These are phyloP conservation scores for Taiwanofungus camphoratus DNA, from an alignment of 1,284 basidiomycete species.

Conservation along the genomic window DNA sequence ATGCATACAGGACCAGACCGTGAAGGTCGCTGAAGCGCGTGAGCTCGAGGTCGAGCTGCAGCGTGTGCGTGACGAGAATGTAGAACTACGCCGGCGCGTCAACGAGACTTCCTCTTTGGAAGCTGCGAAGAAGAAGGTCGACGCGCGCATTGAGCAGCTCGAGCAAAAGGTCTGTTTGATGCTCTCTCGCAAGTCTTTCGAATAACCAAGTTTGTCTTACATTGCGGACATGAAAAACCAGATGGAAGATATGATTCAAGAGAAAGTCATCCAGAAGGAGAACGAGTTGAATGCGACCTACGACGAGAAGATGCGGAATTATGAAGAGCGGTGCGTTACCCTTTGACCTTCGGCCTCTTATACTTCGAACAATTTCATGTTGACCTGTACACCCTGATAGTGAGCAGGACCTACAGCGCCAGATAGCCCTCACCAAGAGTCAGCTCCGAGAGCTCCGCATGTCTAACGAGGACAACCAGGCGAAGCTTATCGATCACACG, in stretches of 20 bases:
- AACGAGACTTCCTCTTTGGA: constrained; percentile 64
- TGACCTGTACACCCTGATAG: constrained; percentile 46
- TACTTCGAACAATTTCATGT: not conserved
- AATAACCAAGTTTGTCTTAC: not conserved
- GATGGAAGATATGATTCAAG: constrained; percentile 89
- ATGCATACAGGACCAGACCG: constrained; percentile 72
- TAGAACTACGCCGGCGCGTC: constrained; percentile 66
- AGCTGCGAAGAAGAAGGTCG: constrained; percentile 71
- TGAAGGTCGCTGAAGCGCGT: constrained; percentile 77
- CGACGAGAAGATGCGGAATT: constrained; percentile 92
- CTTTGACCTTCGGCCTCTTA: not conserved
- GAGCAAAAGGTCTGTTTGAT: constrained; percentile 74
- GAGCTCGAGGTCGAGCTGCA: constrained; percentile 71
- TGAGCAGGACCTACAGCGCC: constrained; percentile 87
- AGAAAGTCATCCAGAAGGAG: constrained; percentile 85
- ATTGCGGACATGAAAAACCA: constrained; percentile 29
- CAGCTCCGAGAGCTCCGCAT: constrained; percentile 87
- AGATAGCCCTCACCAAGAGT: constrained; percentile 77
- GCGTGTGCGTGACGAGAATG: constrained; percentile 74
- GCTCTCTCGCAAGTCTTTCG: not conserved
- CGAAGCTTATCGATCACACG: constrained; percentile 83
- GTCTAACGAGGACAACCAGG: constrained; percentile 89
- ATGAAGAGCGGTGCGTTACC: constrained; percentile 77
- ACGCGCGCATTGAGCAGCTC: constrained; percentile 67
- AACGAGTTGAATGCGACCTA: constrained; percentile 95